phyloP scores from a whole-genome alignment of 352 stramenopile species.

The Elongisporangium prolatum region DNA sequence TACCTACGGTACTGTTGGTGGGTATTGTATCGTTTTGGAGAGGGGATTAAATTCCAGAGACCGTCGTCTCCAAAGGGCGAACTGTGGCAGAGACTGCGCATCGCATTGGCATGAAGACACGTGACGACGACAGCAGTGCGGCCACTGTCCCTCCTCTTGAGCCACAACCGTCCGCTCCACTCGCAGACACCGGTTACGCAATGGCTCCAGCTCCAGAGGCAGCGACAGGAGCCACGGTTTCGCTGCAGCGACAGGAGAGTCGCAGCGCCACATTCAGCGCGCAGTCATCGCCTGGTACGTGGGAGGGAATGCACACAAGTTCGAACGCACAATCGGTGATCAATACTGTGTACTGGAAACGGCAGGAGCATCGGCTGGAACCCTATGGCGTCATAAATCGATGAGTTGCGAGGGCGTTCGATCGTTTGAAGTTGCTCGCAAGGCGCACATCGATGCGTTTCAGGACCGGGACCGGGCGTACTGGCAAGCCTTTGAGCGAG shows the following conservation, averaged over 20 bases:
- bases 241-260: neutral
- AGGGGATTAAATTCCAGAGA: neutral
- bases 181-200: neutral
- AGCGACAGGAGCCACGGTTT: neutral
- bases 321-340: neutral
- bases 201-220: neutral
- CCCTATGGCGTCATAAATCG: constrained; percentile 55
- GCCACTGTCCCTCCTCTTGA: neutral
- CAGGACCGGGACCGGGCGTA: constrained; percentile 64
- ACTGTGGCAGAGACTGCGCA: neutral
- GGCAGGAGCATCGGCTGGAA: constrained; percentile 21
- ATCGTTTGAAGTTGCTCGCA: constrained; percentile 58
- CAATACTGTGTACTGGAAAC: neutral
- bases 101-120: neutral
- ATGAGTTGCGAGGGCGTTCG: constrained; percentile 56
- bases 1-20: neutral
- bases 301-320: neutral
- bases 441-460: constrained; percentile 65
- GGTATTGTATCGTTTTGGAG: neutral
- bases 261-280: neutral
- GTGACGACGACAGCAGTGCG: neutral
- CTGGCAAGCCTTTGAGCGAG: constrained; percentile 75
- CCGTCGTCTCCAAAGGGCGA: neutral
- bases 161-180: neutral
- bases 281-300: neutral